Conservation (phyloP, 441 rosid genomes). For the Viola pubescens region DNA sequence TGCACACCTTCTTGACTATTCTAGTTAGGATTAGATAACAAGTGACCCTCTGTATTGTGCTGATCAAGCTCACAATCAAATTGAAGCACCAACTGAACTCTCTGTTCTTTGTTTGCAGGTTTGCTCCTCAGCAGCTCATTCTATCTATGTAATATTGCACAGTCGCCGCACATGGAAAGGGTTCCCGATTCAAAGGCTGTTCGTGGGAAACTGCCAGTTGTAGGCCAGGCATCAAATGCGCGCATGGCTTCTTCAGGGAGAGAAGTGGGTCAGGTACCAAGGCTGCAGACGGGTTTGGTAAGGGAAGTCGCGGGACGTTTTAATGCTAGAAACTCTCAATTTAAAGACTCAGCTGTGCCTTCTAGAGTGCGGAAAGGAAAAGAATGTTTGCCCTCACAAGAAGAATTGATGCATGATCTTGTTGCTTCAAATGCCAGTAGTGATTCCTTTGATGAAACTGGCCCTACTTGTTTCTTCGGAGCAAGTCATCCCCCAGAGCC, state of each 20-base stretch:
- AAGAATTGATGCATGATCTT: slow-evolving; percentile 41
- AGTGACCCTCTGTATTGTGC: not conserved
- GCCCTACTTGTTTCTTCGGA: slow-evolving; percentile 67
- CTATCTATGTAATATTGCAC: slow-evolving; percentile 29
- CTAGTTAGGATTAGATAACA: no score
- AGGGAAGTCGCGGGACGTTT: slow-evolving; percentile 42
- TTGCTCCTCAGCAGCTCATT: slow-evolving; percentile 18
- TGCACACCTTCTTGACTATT: no score
- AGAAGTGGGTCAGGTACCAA: slow-evolving; percentile 38
- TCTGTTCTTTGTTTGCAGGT: slow-evolving; percentile 28
- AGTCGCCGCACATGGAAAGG: slow-evolving; percentile 53
- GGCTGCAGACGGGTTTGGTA: slow-evolving; percentile 34
- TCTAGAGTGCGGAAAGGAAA: slow-evolving; percentile 56
- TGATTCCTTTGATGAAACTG: slow-evolving; percentile 63
- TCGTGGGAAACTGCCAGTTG: slow-evolving; percentile 40
- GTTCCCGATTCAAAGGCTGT: slow-evolving; percentile 41
- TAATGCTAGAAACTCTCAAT: slow-evolving; percentile 28
- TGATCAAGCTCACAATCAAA: slow-evolving; percentile 1
- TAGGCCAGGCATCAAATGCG: slow-evolving; percentile 36
- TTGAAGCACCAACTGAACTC: slow-evolving; percentile 8
- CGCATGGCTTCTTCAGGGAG: slow-evolving; percentile 27
- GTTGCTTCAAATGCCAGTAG: slow-evolving; percentile 35
- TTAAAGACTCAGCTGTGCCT: slow-evolving; percentile 37
- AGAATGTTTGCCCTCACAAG: slow-evolving; percentile 38
- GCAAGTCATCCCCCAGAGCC: slow-evolving; percentile 96